Conservation (phyloP, 306 rosid species). For the Nissolia schottii region DNA sequence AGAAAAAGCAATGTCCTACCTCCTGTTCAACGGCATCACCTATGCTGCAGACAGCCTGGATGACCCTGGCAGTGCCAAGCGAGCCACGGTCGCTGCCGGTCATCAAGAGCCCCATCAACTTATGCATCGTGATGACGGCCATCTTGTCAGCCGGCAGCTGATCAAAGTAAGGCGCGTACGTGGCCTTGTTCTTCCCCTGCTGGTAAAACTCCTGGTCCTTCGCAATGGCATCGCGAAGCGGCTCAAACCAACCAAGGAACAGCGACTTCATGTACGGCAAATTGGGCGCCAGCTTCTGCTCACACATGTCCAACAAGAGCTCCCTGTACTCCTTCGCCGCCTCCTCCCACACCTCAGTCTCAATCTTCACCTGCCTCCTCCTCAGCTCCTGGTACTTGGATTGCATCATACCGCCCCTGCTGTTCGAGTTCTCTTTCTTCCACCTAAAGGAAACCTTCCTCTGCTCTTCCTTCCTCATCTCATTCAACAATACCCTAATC, state of each 20-base stretch:
- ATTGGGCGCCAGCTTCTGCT: slow-evolving; percentile 84
- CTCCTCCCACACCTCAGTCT: slow-evolving; percentile 84
- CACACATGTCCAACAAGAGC: slow-evolving; percentile 86
- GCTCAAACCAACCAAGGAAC: slow-evolving; percentile 98
- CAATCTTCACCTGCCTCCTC: slow-evolving; percentile 75
- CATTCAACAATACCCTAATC: slow-evolving; percentile 46
- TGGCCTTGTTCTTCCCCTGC: slow-evolving; percentile 37
- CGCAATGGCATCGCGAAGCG: slow-evolving; percentile 57
- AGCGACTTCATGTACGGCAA: slow-evolving; percentile 83
- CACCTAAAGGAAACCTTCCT: slow-evolving; percentile 18
- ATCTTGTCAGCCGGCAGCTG: slow-evolving; percentile 80
- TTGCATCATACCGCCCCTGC: slow-evolving; percentile 36
- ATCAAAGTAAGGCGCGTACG: slow-evolving; percentile 54
- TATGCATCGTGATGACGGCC: slow-evolving; percentile 93
- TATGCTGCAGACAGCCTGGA: slow-evolving; percentile 52
- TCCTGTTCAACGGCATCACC: slow-evolving; percentile 95
- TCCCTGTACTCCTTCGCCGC: slow-evolving; percentile 81
- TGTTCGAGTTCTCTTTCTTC: slow-evolving; percentile 1
- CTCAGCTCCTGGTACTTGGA: slow-evolving; percentile 42
- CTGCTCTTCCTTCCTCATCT: slow-evolving; percentile 49
- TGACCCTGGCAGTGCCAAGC: slow-evolving; percentile 57
- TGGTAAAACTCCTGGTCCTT: slow-evolving; percentile 60
- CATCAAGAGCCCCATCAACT: slow-evolving; percentile 82
- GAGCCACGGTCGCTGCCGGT: slow-evolving; percentile 48
- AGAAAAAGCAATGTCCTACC: slow-evolving; percentile 51